Evolutionary conservation across 805 yeast species (phyloP).

Genomic region (Naumovozyma castellii): DNA sequence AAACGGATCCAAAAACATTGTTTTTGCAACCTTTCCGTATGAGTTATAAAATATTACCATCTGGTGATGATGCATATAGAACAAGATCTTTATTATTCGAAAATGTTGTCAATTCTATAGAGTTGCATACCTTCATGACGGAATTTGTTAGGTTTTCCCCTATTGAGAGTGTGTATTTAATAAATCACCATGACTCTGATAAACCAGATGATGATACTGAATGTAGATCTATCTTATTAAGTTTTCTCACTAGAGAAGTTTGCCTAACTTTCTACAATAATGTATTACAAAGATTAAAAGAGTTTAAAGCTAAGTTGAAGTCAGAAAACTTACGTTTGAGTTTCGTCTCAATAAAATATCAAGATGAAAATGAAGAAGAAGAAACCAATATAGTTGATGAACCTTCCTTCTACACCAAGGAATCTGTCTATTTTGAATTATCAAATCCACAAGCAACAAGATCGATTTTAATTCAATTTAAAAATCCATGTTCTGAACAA

Average conservation of each 20-base stretch:
- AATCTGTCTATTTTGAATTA: constrained; percentile 13
- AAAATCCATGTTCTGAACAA: constrained; percentile 5
- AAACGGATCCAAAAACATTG: constrained; percentile 1
- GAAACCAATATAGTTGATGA: constrained; percentile 19
- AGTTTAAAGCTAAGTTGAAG: constrained; percentile 30
- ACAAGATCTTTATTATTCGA: constrained; percentile 26
- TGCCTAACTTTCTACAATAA: constrained; percentile 33
- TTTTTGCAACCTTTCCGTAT: constrained; percentile 15
- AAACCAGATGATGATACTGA: constrained; percentile 30
- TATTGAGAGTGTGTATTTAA: constrained; percentile 46
- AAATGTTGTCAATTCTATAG: constrained; percentile 17
- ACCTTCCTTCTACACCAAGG: constrained; percentile 3
- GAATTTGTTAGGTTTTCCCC: constrained; percentile 49
- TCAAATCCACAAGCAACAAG: constrained; percentile 24
- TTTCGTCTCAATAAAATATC: constrained; percentile 27
- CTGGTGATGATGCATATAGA: constrained; percentile 26
- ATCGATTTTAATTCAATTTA: constrained; percentile 18
- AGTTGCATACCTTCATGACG: constrained; percentile 23
- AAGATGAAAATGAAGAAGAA: constrained; percentile 24
- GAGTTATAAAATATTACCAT: constrained; percentile 21
- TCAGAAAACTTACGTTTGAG: constrained; percentile 33
- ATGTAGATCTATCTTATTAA: constrained; percentile 19
- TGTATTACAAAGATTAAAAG: constrained; percentile 30
- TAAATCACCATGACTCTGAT: constrained; percentile 29
- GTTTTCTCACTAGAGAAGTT: constrained; percentile 28